Percentiles rank a stretch among this genome's conserved stretches.
Conservation (phyloP, 371 early-diverging fungal species). For the Gilbertella persicaria region DNA sequence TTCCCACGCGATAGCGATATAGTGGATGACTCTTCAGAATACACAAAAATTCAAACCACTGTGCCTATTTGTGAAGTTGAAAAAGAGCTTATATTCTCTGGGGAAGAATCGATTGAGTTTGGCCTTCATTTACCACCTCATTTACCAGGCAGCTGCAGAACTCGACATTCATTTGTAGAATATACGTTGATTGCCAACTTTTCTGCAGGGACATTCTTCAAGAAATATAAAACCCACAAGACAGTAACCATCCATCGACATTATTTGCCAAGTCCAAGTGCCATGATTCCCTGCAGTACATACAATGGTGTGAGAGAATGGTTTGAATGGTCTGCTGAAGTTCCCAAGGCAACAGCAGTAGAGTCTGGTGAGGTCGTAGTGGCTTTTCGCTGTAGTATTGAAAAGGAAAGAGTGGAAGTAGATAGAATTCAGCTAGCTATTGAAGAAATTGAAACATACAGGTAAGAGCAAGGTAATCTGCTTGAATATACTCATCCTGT, state of each 20-base stretch:
- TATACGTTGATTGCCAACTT: constrained; percentile 46
- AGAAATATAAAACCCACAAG: constrained; percentile 41
- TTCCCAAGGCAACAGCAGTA: constrained; percentile 45
- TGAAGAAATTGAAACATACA: constrained; percentile 44
- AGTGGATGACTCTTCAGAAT: constrained; percentile 13
- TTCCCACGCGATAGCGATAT: constrained; percentile 14
- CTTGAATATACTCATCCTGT: not conserved
- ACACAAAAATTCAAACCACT: constrained; percentile 28
- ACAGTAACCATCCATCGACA: constrained; percentile 38
- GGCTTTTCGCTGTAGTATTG: constrained; percentile 46
- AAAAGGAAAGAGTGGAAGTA: constrained; percentile 47
- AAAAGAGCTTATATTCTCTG: constrained; percentile 49
- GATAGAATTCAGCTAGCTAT: constrained; percentile 35
- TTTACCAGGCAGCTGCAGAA: constrained; percentile 35
- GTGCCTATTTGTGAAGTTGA: constrained; percentile 45
- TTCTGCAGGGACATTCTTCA: constrained; percentile 45
- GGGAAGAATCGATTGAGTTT: constrained; percentile 43
- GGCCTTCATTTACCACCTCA: constrained; percentile 48
- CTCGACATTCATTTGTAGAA: constrained; percentile 44
- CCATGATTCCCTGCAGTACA: constrained; percentile 44
- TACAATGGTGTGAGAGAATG: constrained; percentile 39
- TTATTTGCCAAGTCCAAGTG: constrained; percentile 45
- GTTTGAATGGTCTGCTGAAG: constrained; percentile 52
- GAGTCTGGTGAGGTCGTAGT: constrained; percentile 45
- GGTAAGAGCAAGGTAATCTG: too few relatives aligned